Base-by-base conservation (phyloP, 2,329 filamentous ascomycete genomes). In the Ilyonectria mors-panacis region DNA sequence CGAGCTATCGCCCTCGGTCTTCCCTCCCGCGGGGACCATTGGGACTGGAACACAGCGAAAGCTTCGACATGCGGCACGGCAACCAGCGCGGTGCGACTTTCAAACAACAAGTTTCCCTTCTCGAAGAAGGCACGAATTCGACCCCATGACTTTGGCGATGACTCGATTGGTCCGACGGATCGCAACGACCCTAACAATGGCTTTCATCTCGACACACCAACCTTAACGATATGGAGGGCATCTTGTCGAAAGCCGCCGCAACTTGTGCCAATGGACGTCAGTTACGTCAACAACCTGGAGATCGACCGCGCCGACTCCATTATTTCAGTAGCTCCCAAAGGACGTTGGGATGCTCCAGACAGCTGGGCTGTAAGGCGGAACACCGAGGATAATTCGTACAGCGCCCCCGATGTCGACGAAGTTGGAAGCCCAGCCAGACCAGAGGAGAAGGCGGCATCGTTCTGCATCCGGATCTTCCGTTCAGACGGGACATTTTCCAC, bases 391-490 rank as follows among this genome's bases (percentile, higher is more conserved):
- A 87, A 87, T 68, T 84, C 86, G n/a, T 76, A 78, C 71, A 87
- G 84, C 73, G 82, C 78, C 5, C 83, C 85, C 1, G 92, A 94
- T 63, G 84, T 88, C 15, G 92, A 94, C 69, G 92, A 95, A 61
- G 84, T 87, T 30, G 91, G 89, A 53, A 88, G 89, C 57, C 87
- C 89, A n/a, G 86, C 89, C 7, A 88, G 89, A 56, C 88, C 91
- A 2, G 93, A 95, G 62, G 92, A 95, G 78, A 93, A 94, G 76
- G 86, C 89, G 33, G 86, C 88, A 17, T 90, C 92, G 35, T 98
- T 95, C 80, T 98, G 95, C 79, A 96, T 99, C 77, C 94, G 96
- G 37, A 94, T 99, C 42, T 99, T 99, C 84, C 92, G 95, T 67
- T 92, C 93, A 9, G 95, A 99, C 78, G 94, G 93, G 28, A 98